Percentiles rank a stretch among this genome's conserved stretches.
Evolutionary conservation across 2,329 filamentous ascomycete species (phyloP).

Genomic region (Lithohypha guttulata): DNA sequence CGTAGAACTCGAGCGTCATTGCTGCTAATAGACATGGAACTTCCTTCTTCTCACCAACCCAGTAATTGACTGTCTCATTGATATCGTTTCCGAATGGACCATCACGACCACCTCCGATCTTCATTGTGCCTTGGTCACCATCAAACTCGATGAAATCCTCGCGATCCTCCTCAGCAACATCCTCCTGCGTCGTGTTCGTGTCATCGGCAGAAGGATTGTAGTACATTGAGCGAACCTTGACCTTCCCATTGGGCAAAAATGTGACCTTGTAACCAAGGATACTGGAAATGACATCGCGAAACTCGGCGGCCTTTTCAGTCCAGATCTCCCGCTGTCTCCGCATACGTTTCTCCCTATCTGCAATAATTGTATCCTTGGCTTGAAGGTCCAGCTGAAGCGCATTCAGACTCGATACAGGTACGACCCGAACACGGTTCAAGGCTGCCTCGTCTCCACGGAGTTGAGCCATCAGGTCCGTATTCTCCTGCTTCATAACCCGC

Average conservation of each 20-base stretch:
- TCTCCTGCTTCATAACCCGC: conserved; percentile 67
- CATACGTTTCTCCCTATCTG: conserved; percentile 65
- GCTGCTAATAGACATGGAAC: conserved; percentile 89
- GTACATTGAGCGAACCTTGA: conserved; percentile 79
- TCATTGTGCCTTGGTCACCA: conserved; percentile 93
- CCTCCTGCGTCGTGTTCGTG: conserved; percentile 41
- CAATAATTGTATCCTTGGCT: conserved; percentile 58
- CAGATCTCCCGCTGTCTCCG: conserved; percentile 85
- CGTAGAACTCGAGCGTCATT: conserved; percentile 85
- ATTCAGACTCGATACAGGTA: conserved; percentile 67
- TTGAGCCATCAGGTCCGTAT: conserved; percentile 67
- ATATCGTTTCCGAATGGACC: conserved; percentile 81
- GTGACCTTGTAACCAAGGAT: conserved; percentile 90
- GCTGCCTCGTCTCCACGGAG: conserved; percentile 41
- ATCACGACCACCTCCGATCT: conserved; percentile 80
- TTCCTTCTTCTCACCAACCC: conserved; percentile 87
- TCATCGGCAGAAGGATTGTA: conserved; percentile 56
- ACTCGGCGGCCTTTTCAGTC: conserved; percentile 81
- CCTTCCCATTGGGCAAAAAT: conserved; percentile 94
- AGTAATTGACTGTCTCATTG: conserved; percentile 78
- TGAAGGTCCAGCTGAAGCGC: conserved; percentile 65
- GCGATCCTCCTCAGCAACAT: conserved; percentile 30
- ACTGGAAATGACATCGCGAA: conserved; percentile 86
- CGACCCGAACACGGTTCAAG: conserved; percentile 43
- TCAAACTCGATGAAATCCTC: conserved; percentile 67